phyloP scores from a whole-genome alignment of 345 rosid species.

The Populus pruinosa region DNA sequence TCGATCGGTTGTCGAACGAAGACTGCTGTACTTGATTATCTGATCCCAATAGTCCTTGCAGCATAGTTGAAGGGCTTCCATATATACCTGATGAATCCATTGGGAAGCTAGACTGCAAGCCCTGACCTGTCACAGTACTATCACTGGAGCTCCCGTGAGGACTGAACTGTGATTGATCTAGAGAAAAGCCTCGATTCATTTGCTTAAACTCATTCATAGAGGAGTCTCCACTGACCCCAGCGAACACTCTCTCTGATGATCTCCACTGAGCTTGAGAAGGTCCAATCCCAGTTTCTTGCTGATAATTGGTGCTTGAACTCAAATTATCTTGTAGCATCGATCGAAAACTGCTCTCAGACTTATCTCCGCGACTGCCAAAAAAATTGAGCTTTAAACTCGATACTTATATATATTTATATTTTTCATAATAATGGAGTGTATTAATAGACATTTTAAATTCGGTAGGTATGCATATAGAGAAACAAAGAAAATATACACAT shows the following conservation, averaged over 20 bases:
- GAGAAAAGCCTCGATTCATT: conserved; percentile 49
- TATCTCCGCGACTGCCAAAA: conserved; percentile 52
- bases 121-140: conserved; percentile 58
- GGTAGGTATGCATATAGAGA: background rate
- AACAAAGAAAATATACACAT: background rate
- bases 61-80: conserved; percentile 42
- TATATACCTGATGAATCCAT: conserved; percentile 50
- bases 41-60: conserved; percentile 53
- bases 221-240: conserved; percentile 17
- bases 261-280: conserved; percentile 46
- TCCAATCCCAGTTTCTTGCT: conserved; percentile 39
- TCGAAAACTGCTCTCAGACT: conserved; percentile 62
- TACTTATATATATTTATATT: too few species aligned
- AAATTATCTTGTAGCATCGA: conserved; percentile 71
- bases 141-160: conserved; percentile 64
- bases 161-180: conserved; percentile 59
- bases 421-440: too few species aligned
- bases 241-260: conserved; percentile 15
- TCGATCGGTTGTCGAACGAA: conserved; percentile 33
- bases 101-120: conserved; percentile 42
- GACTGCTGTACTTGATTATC: conserved; percentile 35
- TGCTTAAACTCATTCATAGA: conserved; percentile 37
- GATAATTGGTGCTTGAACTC: conserved; percentile 42
- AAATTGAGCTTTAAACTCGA: background rate
- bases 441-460: too few species aligned